Evolutionary conservation across 2,329 filamentous ascomycete genomes (phyloP), one percentile per base, ranked within the genome.

Genomic region (Cladosporium cucumerinum): DNA sequence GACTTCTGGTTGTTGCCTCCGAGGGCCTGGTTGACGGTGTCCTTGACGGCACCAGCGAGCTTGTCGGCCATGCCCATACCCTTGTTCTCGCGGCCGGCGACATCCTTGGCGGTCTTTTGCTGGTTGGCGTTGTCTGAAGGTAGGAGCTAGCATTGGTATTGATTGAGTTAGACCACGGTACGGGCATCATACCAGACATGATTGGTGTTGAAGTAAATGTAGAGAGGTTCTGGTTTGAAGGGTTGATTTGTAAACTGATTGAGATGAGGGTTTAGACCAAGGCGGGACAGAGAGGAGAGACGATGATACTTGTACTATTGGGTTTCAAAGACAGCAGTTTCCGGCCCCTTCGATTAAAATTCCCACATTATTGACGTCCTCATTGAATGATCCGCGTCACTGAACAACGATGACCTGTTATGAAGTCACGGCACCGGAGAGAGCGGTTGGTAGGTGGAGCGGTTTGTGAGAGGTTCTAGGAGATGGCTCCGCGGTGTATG

Each of bases 21-120:
- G 28, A 61, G 58, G 12, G 23, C 30, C 58, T 61, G 58, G 46
- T 61, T 61, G 58, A 61, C 30, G 43, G 43, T n/a, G 48, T 61
- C 61, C 34, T 63, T 57, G 28, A 51, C 59, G 2, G 49, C 49
- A 32, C 52, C 61, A 36, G 55, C 52, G 25, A 66, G 64, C 46
- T 63, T 66, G 39, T 63, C 64, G 11, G 55, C 59, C 43, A 57
- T 30, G 36, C 49, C 59, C 39, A 66, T 48, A 12, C 64, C 64
- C 43, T 66, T 66, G 26, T 54, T 51, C 16, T 66, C 36, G 21
- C 64, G 49, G 30, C 64, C 64, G 18, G 59, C 59, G 43, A 66
- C 64, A 36, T 66, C 64, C 16, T 66, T 39, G 48, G 54, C 46
- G 26, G 23, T 43, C 28, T 63, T 58, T 16, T 61, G 58, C 28